These are phyloP conservation scores for Diaporthe longicolla DNA, from an alignment of 2,329 filamentous ascomycete species.

Conservation along the genomic window DNA sequence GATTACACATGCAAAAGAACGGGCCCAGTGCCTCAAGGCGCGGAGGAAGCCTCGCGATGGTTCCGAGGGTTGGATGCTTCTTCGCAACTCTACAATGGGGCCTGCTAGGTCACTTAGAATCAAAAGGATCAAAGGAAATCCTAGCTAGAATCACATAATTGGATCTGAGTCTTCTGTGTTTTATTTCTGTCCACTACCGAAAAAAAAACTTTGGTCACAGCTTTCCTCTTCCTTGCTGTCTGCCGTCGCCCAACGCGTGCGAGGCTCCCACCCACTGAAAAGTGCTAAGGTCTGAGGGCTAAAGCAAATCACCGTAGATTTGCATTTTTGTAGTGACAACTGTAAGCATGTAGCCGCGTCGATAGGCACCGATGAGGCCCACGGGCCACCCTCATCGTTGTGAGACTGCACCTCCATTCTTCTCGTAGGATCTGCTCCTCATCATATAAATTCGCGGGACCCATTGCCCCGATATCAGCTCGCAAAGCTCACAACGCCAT, in stretches of 20 bases:
- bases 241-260: constrained; percentile 1
- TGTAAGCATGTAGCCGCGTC: constrained; percentile 13
- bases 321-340: constrained; percentile 21
- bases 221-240: constrained; percentile 9
- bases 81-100: neutral
- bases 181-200: constrained; percentile 29
- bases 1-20: neutral
- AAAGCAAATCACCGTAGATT: constrained; percentile 17
- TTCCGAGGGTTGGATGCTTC: neutral
- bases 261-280: neutral
- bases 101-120: constrained; percentile 1
- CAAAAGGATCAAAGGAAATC: neutral
- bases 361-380: neutral
- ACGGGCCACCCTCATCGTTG: neutral
- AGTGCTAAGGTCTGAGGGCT: constrained; percentile 11
- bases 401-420: neutral
- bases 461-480: neutral
- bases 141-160: constrained; percentile 2
- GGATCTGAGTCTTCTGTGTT: constrained; percentile 25
- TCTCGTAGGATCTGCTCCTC: neutral
- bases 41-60: neutral
- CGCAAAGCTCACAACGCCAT: constrained; percentile 33
- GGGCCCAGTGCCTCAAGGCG: neutral
- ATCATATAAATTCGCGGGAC: neutral
- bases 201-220: constrained; percentile 20